phyloP scores from a whole-genome alignment of 2,329 filamentous ascomycete species.

The Zymoseptoria pseudotritici region DNA sequence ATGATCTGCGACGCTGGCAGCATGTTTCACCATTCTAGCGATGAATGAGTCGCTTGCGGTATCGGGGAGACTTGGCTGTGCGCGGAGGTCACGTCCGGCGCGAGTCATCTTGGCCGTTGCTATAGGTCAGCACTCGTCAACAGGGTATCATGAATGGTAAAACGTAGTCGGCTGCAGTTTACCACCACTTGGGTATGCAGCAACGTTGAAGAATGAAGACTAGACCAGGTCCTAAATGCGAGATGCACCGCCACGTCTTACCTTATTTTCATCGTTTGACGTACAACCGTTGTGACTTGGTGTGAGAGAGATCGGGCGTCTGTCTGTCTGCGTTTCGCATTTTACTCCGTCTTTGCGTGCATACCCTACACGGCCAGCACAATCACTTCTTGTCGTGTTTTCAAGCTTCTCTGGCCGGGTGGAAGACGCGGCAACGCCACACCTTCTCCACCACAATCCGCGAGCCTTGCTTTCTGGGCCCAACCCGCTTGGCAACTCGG shows the following conservation, averaged over 20 bases:
- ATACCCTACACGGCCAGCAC: not conserved
- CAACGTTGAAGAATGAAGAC: no score
- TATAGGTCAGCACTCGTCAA: not conserved
- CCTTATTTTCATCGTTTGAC: not conserved
- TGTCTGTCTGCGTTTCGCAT: not conserved
- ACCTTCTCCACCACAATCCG: no score
- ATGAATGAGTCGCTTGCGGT: not conserved
- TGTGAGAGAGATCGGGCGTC: not conserved
- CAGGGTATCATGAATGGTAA: no score
- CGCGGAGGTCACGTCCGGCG: not conserved
- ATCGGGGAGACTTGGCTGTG: not conserved
- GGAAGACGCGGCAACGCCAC: no score
- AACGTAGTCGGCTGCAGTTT: no score
- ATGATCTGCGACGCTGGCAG: not conserved
- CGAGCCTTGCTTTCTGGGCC: no score
- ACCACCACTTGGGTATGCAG: no score
- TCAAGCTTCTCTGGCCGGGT: no score
- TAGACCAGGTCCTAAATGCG: not conserved
- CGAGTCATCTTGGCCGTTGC: not conserved
- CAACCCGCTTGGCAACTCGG: no score
- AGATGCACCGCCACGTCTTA: not conserved
- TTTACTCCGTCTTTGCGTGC: not conserved
- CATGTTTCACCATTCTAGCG: not conserved
- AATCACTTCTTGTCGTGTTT: not conserved
- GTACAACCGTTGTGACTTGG: not conserved